Percentiles rank a stretch among this genome's conserved stretches.
Evolutionary conservation across 177 flowering plant species (phyloP).

Genomic region (Telopea speciosissima): DNA sequence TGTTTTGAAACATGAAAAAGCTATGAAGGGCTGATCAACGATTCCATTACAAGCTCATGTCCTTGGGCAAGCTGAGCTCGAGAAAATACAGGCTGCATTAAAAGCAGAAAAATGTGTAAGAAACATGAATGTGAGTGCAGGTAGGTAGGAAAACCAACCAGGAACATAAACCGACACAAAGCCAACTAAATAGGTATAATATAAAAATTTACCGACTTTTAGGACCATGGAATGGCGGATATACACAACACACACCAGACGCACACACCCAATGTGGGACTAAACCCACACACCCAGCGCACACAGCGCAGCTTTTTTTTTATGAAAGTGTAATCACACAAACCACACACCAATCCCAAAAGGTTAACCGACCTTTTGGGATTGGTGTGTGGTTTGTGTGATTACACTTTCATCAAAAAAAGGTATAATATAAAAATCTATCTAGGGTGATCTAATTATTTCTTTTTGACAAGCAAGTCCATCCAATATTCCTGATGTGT

Average conservation of each 20-base stretch:
- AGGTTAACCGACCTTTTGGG: no score
- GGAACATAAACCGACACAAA: background rate
- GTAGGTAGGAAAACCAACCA: background rate
- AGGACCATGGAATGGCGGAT: no score
- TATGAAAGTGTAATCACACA: no score
- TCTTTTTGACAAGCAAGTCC: background rate
- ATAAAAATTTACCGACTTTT: no score
- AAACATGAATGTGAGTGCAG: background rate
- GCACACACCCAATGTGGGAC: no score
- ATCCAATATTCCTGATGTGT: background rate
- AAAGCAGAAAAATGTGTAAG: background rate
- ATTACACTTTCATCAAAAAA: no score
- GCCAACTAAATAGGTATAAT: background rate
- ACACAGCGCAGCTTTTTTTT: no score
- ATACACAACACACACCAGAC: no score
- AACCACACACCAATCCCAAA: no score
- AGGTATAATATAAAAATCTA: background rate
- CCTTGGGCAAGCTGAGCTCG: slow-evolving; percentile 80
- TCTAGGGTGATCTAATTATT: background rate
- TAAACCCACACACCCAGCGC: no score
- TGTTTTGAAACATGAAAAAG: background rate
- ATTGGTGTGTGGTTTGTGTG: no score
- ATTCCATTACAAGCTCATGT: slow-evolving; percentile 32
- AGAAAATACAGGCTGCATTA: slow-evolving; percentile 61
- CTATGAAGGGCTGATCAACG: background rate